Evolutionary conservation across 1,139 yeast genomes (phyloP).

Genomic region (Blastobotrys raffinosifermentans): DNA sequence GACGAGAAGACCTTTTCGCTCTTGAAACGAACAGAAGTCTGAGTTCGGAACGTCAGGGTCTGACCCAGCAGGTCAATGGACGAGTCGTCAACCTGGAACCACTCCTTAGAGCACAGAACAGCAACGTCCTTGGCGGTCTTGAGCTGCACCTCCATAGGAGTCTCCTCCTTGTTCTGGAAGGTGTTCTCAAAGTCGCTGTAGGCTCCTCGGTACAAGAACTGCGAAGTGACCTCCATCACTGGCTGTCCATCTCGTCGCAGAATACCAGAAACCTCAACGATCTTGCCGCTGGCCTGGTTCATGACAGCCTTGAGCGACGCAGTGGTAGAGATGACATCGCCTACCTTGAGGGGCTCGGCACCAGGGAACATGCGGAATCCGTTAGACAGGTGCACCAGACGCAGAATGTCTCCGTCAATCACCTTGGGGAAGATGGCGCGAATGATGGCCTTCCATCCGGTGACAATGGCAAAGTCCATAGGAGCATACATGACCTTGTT

Average conservation of each 20-base stretch:
- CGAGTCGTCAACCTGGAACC: slow-evolving; percentile 81
- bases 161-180: slow-evolving; percentile 81
- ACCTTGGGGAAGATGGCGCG: slow-evolving; percentile 94
- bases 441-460: slow-evolving; percentile 98
- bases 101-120: slow-evolving; percentile 88
- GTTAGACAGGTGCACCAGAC: slow-evolving; percentile 89
- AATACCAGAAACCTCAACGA: slow-evolving; percentile 93
- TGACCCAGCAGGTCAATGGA: slow-evolving; percentile 69
- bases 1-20: slow-evolving; percentile 69
- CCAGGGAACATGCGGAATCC: slow-evolving; percentile 93
- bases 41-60: slow-evolving; percentile 83
- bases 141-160: slow-evolving; percentile 75
- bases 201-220: slow-evolving; percentile 93
- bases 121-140: slow-evolving; percentile 85
- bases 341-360: slow-evolving; percentile 82
- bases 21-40: slow-evolving; percentile 78
- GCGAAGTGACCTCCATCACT: slow-evolving; percentile 90
- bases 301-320: slow-evolving; percentile 86
- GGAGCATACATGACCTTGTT: slow-evolving; percentile 89
- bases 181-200: slow-evolving; percentile 87
- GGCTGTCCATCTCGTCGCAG: slow-evolving; percentile 69
- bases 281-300: slow-evolving; percentile 89
- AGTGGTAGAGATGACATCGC: slow-evolving; percentile 73
- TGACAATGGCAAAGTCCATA: slow-evolving; percentile 97
- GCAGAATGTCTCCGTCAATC: slow-evolving; percentile 93